Base-by-base conservation (phyloP, 495 filamentous ascomycete species). In the Echria macrotheca region DNA sequence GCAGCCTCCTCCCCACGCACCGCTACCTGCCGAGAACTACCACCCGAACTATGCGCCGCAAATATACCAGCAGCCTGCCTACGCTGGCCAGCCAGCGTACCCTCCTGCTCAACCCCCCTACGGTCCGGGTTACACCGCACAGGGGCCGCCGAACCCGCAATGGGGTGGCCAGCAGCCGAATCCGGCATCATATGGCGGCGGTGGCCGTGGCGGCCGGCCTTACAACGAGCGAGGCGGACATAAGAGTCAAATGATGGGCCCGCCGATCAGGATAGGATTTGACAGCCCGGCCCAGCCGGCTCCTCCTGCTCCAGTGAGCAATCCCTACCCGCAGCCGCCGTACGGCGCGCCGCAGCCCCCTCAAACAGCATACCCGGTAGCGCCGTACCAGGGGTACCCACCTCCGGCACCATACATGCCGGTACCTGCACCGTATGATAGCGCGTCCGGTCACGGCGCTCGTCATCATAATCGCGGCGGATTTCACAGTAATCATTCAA, bases 221-320 rank as follows among this genome's bases (percentile, higher is more conserved):
- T 67, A 76, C 56, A 71, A 70, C 56, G 70, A 71, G 18, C 73
- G 76, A 44, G 60, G 64, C 19, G 66, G 60, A 2, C 58, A 63
- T 44, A 75, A 74, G 51, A 68, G 72, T 12, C 68, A 73, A 36
- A 61, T 81, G 47, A 78, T 84, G 73, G 77, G 74, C 1, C 74
- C 78, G 26, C 77, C 77, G 0, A 73, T 82, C 52, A 73, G 72
- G 23, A 78, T 81, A 68, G 77, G 78, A 2, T 76, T 77, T 61
- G 78, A 81, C 31, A 57, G 63, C 44, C 55, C 60, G 21, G 59
- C 57, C 21, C 47, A 63, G 28, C 73, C 65, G 53, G 59, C 67
- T 5, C 42, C 54, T 19, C 61, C 68, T 18, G 65, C 68, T 56
- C 72, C 69, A 60, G 76, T 75, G 61, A 58, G 68, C 48, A 65